Evolutionary conservation across 176 grass and related monocot genomes (phyloP).

Genomic region (Ampelocalamus luodianensis): DNA sequence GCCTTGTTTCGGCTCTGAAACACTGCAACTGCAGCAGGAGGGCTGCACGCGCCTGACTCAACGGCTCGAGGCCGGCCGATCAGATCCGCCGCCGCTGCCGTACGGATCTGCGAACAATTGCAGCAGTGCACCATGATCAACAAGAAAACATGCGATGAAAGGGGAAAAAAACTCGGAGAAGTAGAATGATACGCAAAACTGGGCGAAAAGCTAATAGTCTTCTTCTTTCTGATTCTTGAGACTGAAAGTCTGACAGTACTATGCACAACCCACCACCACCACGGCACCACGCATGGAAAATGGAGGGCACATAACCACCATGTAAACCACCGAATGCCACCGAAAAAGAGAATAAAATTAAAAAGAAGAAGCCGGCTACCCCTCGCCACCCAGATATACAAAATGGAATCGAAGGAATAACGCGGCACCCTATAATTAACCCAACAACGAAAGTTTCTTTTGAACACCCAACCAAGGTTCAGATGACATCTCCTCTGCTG

Average conservation of each 20-base stretch:
- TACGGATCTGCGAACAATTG: background rate
- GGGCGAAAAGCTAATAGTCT: constrained; percentile 14
- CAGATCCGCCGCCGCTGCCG: background rate
- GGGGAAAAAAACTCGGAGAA: background rate
- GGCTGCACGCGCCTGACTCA: background rate
- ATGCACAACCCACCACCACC: constrained; percentile 40
- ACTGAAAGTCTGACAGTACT: constrained; percentile 22
- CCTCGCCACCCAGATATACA: constrained; percentile 45
- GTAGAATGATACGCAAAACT: background rate
- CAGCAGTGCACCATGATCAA: background rate
- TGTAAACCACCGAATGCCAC: constrained; percentile 24
- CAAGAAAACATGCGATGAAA: background rate
- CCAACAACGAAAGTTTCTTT: background rate
- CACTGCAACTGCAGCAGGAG: background rate
- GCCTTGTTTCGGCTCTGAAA: background rate
- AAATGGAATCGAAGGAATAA: constrained; percentile 43
- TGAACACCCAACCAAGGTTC: background rate
- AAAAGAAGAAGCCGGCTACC: constrained; percentile 4
- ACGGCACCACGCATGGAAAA: background rate
- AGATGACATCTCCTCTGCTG: background rate
- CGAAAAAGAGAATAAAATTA: background rate
- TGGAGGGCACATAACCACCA: background rate
- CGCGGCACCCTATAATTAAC: constrained; percentile 5
- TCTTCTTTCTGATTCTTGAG: constrained; percentile 24
- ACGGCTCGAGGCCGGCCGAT: background rate